These are phyloP conservation scores for Seminavis robusta DNA, from an alignment of 108 stramenopile genomes.

Conservation along the genomic window DNA sequence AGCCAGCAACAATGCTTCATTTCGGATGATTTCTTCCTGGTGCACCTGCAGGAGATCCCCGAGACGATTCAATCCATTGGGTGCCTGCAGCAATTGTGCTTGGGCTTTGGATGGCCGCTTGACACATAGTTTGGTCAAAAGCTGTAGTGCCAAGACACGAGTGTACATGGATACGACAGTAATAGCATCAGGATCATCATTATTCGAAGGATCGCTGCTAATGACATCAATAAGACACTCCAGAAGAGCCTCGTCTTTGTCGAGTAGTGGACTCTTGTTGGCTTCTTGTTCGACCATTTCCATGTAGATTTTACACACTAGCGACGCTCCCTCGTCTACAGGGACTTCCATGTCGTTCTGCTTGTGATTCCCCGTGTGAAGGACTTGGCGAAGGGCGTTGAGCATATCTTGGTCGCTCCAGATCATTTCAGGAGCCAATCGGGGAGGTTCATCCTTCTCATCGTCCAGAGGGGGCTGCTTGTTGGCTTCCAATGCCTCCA, in stretches of 20 bases:
- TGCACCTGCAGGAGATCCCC: conserved; percentile 40
- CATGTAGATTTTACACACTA: conserved; percentile 1
- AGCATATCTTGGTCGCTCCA: conserved; percentile 21
- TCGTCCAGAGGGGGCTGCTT: too few species aligned
- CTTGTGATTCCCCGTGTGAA: conserved; percentile 18
- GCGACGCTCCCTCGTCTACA: background rate
- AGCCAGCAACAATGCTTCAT: conserved; percentile 59
- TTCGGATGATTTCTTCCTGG: conserved; percentile 31
- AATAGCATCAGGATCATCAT: background rate
- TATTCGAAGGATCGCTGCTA: conserved; percentile 6
- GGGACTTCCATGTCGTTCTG: background rate
- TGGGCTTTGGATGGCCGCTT: conserved; percentile 32
- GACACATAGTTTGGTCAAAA: conserved; percentile 33
- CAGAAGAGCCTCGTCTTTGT: conserved; percentile 19
- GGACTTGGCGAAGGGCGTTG: conserved; percentile 11
- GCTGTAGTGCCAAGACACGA: conserved; percentile 58
- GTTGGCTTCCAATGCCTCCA: conserved; percentile 10
- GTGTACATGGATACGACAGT: conserved; percentile 34
- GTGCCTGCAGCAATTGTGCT: conserved; percentile 65
- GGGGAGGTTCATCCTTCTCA: background rate
- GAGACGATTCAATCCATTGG: conserved; percentile 73
- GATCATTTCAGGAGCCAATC: conserved; percentile 13
- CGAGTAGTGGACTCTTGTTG: background rate
- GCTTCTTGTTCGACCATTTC: conserved; percentile 3
- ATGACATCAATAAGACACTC: conserved; percentile 51